Conservation (phyloP, 495 filamentous ascomycete species). For the Lasiosphaeria miniovina region DNA sequence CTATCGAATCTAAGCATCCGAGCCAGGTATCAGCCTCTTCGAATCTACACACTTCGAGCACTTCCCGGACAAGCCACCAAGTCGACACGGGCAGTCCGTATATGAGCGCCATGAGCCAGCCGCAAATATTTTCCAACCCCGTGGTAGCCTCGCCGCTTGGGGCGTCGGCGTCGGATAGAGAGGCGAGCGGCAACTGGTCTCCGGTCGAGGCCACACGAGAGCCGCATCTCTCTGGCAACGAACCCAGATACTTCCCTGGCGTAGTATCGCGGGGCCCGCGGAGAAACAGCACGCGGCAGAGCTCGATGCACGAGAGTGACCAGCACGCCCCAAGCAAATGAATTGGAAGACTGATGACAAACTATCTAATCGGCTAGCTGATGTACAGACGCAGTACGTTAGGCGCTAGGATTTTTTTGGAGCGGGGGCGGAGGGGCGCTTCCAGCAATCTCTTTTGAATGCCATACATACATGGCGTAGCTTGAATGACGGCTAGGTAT, state of each 20-base stretch:
- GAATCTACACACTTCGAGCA: conserved; percentile 7
- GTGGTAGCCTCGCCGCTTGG: conserved; percentile 17
- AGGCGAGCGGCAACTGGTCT: not conserved
- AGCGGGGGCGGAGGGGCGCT: too few relatives aligned
- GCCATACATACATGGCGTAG: too few relatives aligned
- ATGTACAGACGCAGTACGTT: too few relatives aligned
- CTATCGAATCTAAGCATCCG: conserved; percentile 23
- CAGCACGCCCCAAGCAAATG: not conserved
- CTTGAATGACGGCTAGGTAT: too few relatives aligned
- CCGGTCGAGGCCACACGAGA: conserved; percentile 21
- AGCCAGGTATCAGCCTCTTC: conserved; percentile 7
- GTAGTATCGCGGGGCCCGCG: conserved; percentile 60
- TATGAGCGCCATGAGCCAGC: conserved; percentile 11
- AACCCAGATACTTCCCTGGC: conserved; percentile 71
- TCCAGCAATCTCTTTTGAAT: too few relatives aligned
- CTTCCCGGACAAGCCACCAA: conserved; percentile 19
- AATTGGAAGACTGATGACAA: not conserved
- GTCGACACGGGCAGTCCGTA: conserved; percentile 23
- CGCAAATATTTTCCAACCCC: conserved; percentile 21
- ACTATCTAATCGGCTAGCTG: not conserved
- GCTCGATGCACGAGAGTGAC: conserved; percentile 41
- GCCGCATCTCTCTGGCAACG: conserved; percentile 50
- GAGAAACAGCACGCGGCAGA: conserved; percentile 43
- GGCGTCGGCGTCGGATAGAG: not conserved
- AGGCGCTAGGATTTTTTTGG: too few relatives aligned